Base-by-base conservation (phyloP, 1,284 basidiomycete genomes). In the Moniliella sp. region DNA sequence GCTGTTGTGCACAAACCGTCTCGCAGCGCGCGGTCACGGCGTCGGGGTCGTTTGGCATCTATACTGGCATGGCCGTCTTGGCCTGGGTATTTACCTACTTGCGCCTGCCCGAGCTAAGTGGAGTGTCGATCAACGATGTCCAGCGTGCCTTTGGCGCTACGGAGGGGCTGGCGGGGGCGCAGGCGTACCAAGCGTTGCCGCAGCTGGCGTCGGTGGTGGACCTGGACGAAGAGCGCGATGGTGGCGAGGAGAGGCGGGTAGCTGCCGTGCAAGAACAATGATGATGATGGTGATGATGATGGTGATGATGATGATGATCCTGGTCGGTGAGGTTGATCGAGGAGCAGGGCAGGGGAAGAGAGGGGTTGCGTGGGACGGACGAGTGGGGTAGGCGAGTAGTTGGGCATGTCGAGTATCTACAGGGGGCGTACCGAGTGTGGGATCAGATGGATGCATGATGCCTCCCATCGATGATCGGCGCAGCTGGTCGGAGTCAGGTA, bases 61-160 rank as follows among this genome's bases (percentile, higher is more conserved):
- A 42, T 23, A 32, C 45, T 21, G 37, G 14, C 16, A 29, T 52
- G 1, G 33, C 43, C 11, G 42, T 39, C 19, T 10, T 39, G 4
- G 37, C 42, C 13, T 53, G 48, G 28, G 27, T 32, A 11, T 53
- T 53, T 14, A 46, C 50, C 14, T 50, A 39, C 25, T 32, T 16
- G 32, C 27, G 34, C 18, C 29, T 53, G 25, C 50, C 50, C 10
- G 50, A 53, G 29, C 17, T 36, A 11, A 16, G 21, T 3, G 34
- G 34, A 10, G 14, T 36, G 13, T 33, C 31, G 18, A 35, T 35
- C 33, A 27, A 35, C 19, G 28, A 35, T 15, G 27, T 27, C 12
- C 27, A 21, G 5, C 28, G 27, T 13, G 21, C 27, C 11, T 35
- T 35, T 18, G 33, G 27, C 16, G 18, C 17, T 12, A 12, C 7